Evolutionary conservation across 345 rosid species (phyloP).

Genomic region (Raphanus raphanistrum): DNA sequence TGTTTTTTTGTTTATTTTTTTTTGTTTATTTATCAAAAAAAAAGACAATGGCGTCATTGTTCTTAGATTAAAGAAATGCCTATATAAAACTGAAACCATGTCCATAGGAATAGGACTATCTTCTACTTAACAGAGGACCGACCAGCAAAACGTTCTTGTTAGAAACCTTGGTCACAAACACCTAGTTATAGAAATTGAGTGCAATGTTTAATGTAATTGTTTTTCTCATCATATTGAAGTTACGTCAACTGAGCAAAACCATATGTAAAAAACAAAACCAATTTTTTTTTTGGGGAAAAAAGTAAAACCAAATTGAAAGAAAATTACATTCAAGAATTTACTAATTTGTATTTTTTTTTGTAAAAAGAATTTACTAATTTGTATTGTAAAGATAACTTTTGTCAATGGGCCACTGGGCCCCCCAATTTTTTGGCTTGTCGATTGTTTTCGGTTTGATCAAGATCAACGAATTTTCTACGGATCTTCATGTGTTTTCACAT

Average conservation of each 20-base stretch:
- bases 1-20: too few species aligned
- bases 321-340: conserved; percentile 12
- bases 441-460: background rate
- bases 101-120: background rate
- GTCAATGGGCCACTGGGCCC: background rate
- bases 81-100: background rate
- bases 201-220: background rate
- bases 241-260: background rate
- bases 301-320: background rate
- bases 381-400: background rate
- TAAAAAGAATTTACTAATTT: background rate
- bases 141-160: background rate
- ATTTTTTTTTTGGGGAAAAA: background rate
- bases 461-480: conserved; percentile 1
- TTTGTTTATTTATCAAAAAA: background rate
- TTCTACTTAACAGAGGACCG: conserved; percentile 8
- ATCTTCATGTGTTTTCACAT: conserved; percentile 4
- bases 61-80: background rate
- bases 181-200: background rate
- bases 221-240: background rate
- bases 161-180: background rate
- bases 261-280: background rate
- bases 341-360: background rate
- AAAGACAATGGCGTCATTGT: background rate
- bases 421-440: background rate